Evolutionary conservation across 129 eudicot species (phyloP), one percentile per base, ranked within the genome.

Genomic region (Gnaphalium uliginosum): DNA sequence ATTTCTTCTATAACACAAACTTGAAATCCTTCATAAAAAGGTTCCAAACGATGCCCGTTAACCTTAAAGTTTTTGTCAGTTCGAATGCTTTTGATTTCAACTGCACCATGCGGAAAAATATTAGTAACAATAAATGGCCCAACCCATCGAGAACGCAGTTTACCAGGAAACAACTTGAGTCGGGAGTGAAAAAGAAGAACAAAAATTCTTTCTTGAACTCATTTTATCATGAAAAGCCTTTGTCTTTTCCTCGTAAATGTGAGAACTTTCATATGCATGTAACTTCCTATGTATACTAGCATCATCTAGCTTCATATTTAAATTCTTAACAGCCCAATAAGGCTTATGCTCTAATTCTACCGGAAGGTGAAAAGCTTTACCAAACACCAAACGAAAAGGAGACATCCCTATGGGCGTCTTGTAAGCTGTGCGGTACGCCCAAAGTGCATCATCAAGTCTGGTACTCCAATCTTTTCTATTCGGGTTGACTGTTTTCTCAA

Each of bases 381-480:
- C 69, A 64, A 27, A 64, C 6, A 64, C 69, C 2, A 30, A 15
- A 15, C 22, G 46, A 30, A 64, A 64, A 14, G 69, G 69, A 8
- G 69, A 64, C 69, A 64, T 64, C 14, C 69, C 48, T 25, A 64
- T 64, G 0, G 48, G 69, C 8, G 71, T 58, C 23, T 58, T 58
- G 6, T 58, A 23, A 7, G 64, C 29, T 6, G 64, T 66, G 23
- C 60, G 48, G 26, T 69, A 77, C 0, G 59, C 81, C 68, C 68
- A 77, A 19, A 69, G 19, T 18, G 46, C 81, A 37, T 68, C 75
- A 23, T 69, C 60, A 6, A 76, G 13, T 10, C 26, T 5, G 2
- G 58, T 5, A 19, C 81, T 77, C 76, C 69, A 68, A 57, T 77
- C 81, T 35, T 77, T 68, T 8, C 60, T 61, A 23, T 57, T 77